These are phyloP conservation scores for Gymnopilus dilepis DNA, from an alignment of 768 basidiomycete genomes.

Conservation along the genomic window DNA sequence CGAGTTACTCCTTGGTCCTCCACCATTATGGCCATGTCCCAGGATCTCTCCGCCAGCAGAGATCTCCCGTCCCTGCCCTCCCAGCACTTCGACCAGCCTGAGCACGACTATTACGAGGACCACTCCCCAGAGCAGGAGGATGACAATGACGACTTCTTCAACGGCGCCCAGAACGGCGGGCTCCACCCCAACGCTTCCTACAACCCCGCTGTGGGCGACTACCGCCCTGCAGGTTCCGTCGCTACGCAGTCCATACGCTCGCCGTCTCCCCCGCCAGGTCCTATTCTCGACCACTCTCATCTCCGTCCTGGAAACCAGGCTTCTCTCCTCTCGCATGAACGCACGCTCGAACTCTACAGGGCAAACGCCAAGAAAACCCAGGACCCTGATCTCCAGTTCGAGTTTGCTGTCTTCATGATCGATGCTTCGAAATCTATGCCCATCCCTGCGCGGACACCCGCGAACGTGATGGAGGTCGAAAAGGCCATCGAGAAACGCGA, in stretches of 20 bases:
- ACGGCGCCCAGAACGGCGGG: slow-evolving; percentile 37
- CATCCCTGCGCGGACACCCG: slow-evolving; percentile 69
- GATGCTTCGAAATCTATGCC: slow-evolving; percentile 93
- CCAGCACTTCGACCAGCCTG: slow-evolving; percentile 41
- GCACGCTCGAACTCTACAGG: slow-evolving; percentile 96
- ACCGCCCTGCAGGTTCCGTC: slow-evolving; percentile 42
- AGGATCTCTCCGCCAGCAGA: slow-evolving; percentile 31
- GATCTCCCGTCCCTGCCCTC: slow-evolving; percentile 31
- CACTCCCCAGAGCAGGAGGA: slow-evolving; percentile 50
- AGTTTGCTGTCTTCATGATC: slow-evolving; percentile 99
- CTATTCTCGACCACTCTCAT: slow-evolving; percentile 90
- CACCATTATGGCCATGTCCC: slow-evolving; percentile 24
- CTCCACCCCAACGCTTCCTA: slow-evolving; percentile 36
- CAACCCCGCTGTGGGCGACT: slow-evolving; percentile 37
- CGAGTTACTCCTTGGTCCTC: slow-evolving; percentile 17
- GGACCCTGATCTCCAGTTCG: slow-evolving; percentile 96
- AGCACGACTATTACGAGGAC: slow-evolving; percentile 46
- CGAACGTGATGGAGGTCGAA: slow-evolving; percentile 82
- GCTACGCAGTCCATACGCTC: slow-evolving; percentile 64
- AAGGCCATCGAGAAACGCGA: slow-evolving; percentile 83
- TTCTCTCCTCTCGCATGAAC: slow-evolving; percentile 91
- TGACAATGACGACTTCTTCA: slow-evolving; percentile 54
- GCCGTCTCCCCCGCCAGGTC: slow-evolving; percentile 68
- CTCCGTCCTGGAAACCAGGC: slow-evolving; percentile 92
- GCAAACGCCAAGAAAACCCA: slow-evolving; percentile 98